Conservation (phyloP, 2,329 filamentous ascomycete genomes). For the Bipolaris gigantea region DNA sequence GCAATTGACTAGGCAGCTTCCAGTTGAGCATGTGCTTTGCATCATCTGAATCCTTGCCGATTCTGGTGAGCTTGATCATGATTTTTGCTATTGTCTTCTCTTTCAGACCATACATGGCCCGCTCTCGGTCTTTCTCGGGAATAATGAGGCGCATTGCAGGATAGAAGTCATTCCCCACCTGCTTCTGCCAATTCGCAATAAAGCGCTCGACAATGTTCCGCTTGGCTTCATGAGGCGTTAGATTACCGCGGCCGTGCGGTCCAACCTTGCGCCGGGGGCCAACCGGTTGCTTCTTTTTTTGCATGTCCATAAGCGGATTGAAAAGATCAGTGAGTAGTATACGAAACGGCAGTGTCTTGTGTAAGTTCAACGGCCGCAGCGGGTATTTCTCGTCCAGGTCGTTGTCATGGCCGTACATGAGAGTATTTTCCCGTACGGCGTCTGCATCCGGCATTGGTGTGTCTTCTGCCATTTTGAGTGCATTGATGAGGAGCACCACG, state of each 20-base stretch:
- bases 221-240: constrained; percentile 75
- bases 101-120: constrained; percentile 91
- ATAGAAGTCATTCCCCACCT: constrained; percentile 91
- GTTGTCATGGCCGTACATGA: constrained; percentile 53
- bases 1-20: constrained; percentile 76
- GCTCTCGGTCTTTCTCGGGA: constrained; percentile 88
- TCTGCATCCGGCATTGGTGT: constrained; percentile 47
- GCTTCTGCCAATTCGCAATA: constrained; percentile 80
- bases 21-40: constrained; percentile 83
- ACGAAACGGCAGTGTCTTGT: constrained; percentile 78
- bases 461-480: constrained; percentile 34
- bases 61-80: constrained; percentile 89
- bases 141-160: constrained; percentile 89
- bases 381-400: constrained; percentile 64
- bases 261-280: constrained; percentile 61
- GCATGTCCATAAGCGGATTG: constrained; percentile 77
- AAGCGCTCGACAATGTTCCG: constrained; percentile 83
- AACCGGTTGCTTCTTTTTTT: constrained; percentile 66
- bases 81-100: constrained; percentile 88
- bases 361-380: constrained; percentile 78
- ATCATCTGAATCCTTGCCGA: constrained; percentile 87
- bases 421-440: constrained; percentile 51
- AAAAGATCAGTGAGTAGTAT: constrained; percentile 78
- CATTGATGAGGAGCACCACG: constrained; percentile 11
- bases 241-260: constrained; percentile 59